A percentile compares a stretch with the other conserved stretches of the same genome.
Evolutionary conservation across 2,329 filamentous ascomycete species (phyloP).

Genomic region (Sporothrix curviconia): DNA sequence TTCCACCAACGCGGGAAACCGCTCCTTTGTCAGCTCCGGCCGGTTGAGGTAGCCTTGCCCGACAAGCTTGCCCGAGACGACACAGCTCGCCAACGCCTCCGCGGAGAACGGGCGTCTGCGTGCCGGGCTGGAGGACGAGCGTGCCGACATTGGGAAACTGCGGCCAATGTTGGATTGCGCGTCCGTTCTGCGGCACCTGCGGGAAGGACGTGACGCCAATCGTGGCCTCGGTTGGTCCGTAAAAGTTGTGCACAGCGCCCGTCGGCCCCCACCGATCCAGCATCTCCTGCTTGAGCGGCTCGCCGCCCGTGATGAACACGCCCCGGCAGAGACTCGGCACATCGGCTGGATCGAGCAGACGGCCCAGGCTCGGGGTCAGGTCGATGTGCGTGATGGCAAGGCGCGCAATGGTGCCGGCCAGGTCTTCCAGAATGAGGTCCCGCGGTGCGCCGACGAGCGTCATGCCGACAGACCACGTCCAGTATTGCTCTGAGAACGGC

Average conservation of each 20-base stretch:
- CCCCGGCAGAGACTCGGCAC: constrained; percentile 73
- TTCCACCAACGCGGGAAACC: constrained; percentile 60
- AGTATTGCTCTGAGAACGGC: constrained; percentile 90
- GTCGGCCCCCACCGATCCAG: constrained; percentile 76
- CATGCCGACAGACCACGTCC: constrained; percentile 89
- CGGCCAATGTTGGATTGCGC: constrained; percentile 80
- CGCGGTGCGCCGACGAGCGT: constrained; percentile 74
- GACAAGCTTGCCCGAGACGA: constrained; percentile 76
- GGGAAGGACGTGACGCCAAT: constrained; percentile 88
- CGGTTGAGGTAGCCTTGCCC: constrained; percentile 85
- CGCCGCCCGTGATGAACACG: constrained; percentile 89
- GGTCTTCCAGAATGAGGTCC: constrained; percentile 78
- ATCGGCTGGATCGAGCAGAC: constrained; percentile 69
- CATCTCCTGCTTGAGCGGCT: constrained; percentile 82
- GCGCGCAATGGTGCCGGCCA: constrained; percentile 63
- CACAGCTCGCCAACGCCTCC: constrained; percentile 85
- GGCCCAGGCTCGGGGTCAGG: constrained; percentile 79
- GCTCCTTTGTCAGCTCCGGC: constrained; percentile 66
- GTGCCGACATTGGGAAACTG: constrained; percentile 85
- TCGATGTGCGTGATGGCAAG: constrained; percentile 84
- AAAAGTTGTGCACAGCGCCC: constrained; percentile 82
- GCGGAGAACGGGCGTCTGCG: constrained; percentile 63
- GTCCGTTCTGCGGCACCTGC: constrained; percentile 69
- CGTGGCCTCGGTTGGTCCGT: constrained; percentile 87
- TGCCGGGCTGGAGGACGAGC: constrained; percentile 66